phyloP scores from a whole-genome alignment of 2,329 filamentous ascomycete species.

The Hyphodiscus sp. region DNA sequence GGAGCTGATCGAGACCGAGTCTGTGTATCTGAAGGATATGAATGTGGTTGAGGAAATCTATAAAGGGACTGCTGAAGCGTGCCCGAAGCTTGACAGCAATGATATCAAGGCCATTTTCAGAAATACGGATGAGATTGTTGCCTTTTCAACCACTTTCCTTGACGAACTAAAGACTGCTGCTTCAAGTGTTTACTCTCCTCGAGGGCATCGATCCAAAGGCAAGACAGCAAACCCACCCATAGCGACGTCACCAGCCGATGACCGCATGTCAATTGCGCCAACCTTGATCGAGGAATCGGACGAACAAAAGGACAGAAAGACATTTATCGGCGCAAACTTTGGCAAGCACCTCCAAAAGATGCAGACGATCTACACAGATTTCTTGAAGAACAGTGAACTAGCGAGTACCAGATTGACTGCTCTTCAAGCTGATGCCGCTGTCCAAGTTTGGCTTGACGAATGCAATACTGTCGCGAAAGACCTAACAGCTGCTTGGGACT shows the following conservation, averaged over 20 bases:
- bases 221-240: slow-evolving; percentile 19
- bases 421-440: slow-evolving; percentile 57
- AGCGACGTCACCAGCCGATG: slow-evolving; percentile 12
- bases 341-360: slow-evolving; percentile 50
- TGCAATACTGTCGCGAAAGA: slow-evolving; percentile 90
- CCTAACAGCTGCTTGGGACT: slow-evolving; percentile 86
- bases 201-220: slow-evolving; percentile 19
- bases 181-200: slow-evolving; percentile 68
- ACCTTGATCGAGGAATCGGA: slow-evolving; percentile 24
- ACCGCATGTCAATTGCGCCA: slow-evolving; percentile 20
- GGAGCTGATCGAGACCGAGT: slow-evolving; percentile 88
- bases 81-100: slow-evolving; percentile 69
- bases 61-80: slow-evolving; percentile 82
- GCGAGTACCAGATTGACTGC: slow-evolving; percentile 55
- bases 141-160: slow-evolving; percentile 76
- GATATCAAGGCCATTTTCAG: slow-evolving; percentile 89
- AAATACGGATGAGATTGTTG: slow-evolving; percentile 85
- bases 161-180: slow-evolving; percentile 75
- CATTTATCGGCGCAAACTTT: slow-evolving; percentile 27
- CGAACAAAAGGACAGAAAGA: slow-evolving; percentile 28
- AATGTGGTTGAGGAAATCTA: slow-evolving; percentile 97
- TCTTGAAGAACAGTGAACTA: slow-evolving; percentile 56
- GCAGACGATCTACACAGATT: slow-evolving; percentile 54
- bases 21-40: slow-evolving; percentile 88
- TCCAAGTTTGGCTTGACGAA: slow-evolving; percentile 82